A percentile compares a stretch with the other conserved stretches of the same genome.
phyloP scores from a whole-genome alignment of 2,329 filamentous ascomycete species.

The Elsinoe ampelina region DNA sequence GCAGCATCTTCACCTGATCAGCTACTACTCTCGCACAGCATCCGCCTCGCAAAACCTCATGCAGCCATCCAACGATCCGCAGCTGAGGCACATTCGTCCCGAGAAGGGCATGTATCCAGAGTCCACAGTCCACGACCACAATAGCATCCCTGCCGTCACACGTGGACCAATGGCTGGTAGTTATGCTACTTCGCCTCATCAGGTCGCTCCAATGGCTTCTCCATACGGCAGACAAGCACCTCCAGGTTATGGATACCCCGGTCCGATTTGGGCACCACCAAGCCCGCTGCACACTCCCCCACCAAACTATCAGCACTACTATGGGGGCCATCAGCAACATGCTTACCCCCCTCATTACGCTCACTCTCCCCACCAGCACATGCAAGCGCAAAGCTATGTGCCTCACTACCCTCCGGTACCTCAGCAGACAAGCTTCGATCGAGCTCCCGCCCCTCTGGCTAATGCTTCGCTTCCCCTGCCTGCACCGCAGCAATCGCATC shows the following conservation, averaged over 20 bases:
- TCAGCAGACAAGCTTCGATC: slow-evolving; percentile 28
- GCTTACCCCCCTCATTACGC: slow-evolving; percentile 19
- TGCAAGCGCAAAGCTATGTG: slow-evolving; percentile 26
- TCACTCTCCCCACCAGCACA: slow-evolving; percentile 20
- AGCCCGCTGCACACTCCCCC: slow-evolving; percentile 34
- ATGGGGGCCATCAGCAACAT: slow-evolving; percentile 19
- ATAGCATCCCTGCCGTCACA: slow-evolving; percentile 70
- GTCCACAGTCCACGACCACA: slow-evolving; percentile 79
- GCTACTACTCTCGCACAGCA: slow-evolving; percentile 81
- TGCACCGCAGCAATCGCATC: slow-evolving; percentile 23
- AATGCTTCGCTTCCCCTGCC: slow-evolving; percentile 31
- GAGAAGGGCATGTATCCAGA: slow-evolving; percentile 96
- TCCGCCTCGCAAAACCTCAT: slow-evolving; percentile 62
- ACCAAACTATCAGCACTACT: slow-evolving; percentile 29
- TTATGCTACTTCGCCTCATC: slow-evolving; percentile 41
- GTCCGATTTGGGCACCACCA: slow-evolving; percentile 34
- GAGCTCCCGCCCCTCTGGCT: slow-evolving; percentile 31
- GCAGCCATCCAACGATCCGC: slow-evolving; percentile 72
- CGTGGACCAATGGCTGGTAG: slow-evolving; percentile 57
- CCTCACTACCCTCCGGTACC: slow-evolving; percentile 21
- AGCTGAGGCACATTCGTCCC: slow-evolving; percentile 71
- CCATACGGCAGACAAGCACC: slow-evolving; percentile 29
- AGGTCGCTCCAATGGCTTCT: slow-evolving; percentile 47
- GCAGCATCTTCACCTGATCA: slow-evolving; percentile 94
- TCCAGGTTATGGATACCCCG: slow-evolving; percentile 29